Conservation (phyloP, 2,329 filamentous ascomycete species). For the Exophiala bonariae region DNA sequence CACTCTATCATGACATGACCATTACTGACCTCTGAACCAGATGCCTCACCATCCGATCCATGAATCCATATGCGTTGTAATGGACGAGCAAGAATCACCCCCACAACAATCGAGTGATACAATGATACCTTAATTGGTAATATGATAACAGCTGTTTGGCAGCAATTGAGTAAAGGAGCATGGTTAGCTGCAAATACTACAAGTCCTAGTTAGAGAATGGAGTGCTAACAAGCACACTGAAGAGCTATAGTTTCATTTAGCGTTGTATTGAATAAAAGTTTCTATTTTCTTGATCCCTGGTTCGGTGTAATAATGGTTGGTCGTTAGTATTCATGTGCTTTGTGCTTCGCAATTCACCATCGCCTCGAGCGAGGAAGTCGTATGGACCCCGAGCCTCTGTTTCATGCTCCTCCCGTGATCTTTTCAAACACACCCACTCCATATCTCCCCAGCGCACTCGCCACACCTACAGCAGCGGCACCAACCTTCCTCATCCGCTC, state of each 20-base stretch:
- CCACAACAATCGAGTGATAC: no score
- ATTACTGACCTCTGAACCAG: constrained; percentile 35
- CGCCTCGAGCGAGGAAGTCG: no score
- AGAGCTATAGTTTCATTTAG: constrained; percentile 16
- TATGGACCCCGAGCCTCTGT: no score
- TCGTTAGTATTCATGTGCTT: background rate
- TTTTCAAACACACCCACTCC: constrained; percentile 63
- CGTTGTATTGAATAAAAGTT: constrained; percentile 16
- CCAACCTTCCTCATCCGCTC: constrained; percentile 67
- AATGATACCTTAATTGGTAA: no score
- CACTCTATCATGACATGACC: no score
- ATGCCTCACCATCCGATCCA: constrained; percentile 51
- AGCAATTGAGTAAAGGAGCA: background rate
- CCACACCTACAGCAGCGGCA: constrained; percentile 66
- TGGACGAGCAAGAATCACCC: constrained; percentile 1
- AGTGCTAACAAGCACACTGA: background rate
- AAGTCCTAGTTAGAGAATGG: no score
- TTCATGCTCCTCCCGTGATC: constrained; percentile 43
- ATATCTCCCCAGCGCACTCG: constrained; percentile 66
- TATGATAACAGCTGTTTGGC: background rate
- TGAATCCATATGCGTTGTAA: constrained; percentile 53
- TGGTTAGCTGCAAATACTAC: background rate
- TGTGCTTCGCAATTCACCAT: no score
- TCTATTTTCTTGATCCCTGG: constrained; percentile 13
- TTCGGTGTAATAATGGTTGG: no score